Percentiles rank a stretch among this genome's conserved stretches.
Conservation (phyloP, 495 filamentous ascomycete genomes). For the Astrocystis sublimbata region DNA sequence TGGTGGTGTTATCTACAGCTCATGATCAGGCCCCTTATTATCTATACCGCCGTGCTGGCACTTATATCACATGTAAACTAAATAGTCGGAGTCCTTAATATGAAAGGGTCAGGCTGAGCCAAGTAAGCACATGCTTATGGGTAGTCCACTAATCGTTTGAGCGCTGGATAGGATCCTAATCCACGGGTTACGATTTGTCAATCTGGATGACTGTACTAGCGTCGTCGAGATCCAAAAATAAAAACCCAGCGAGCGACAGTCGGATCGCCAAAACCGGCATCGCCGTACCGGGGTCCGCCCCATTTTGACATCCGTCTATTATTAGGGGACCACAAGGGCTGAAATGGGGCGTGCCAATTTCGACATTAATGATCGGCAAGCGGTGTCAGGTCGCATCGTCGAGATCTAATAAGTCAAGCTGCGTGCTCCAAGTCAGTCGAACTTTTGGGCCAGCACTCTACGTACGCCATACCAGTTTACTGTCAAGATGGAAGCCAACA, state of each 20-base stretch:
- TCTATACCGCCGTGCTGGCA: not conserved
- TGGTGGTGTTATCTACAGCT: conserved; percentile 19
- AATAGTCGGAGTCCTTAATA: conserved; percentile 16
- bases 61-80: conserved; percentile 3
- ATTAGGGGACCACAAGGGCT: conserved; percentile 20
- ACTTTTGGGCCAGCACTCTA: conserved; percentile 1
- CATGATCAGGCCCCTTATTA: conserved; percentile 2
- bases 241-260: conserved; percentile 8
- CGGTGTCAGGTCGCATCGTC: not conserved
- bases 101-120: not conserved
- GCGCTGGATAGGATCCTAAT: conserved; percentile 8
- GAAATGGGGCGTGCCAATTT: conserved; percentile 5
- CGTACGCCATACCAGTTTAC: not conserved
- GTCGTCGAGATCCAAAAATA: conserved; percentile 18
- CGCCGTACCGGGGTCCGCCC: conserved; percentile 19
- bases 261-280: conserved; percentile 19
- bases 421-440: conserved; percentile 1
- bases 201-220: conserved; percentile 19
- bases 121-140: conserved; percentile 14
- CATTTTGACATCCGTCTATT: conserved; percentile 13
- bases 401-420: conserved; percentile 14
- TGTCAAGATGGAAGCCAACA: conserved; percentile 2
- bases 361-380: conserved; percentile 3
- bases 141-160: conserved; percentile 6
- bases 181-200: conserved; percentile 15